Conservation (phyloP, 106 monocot genomes). For the Dendrobium catenatum region DNA sequence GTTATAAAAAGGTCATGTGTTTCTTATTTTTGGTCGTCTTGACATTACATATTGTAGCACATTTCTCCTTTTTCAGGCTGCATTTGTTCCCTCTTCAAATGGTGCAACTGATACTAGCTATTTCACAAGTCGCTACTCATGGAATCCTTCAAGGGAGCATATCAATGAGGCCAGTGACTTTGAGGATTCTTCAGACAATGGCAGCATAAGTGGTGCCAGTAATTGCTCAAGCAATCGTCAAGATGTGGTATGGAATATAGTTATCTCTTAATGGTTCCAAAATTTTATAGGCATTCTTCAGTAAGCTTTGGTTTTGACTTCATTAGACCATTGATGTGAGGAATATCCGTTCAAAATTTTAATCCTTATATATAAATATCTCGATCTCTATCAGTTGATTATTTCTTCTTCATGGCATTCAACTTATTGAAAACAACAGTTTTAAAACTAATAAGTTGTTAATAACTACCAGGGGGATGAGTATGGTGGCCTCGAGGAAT, state of each 20-base stretch:
- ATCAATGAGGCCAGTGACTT: constrained; percentile 74
- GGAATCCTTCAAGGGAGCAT: constrained; percentile 90
- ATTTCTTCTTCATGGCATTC: not conserved
- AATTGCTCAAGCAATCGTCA: constrained; percentile 78
- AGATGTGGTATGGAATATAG: constrained; percentile 29
- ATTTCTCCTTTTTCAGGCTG: constrained; percentile 54
- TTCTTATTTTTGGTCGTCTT: not conserved
- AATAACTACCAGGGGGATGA: constrained; percentile 54
- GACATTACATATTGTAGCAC: not conserved
- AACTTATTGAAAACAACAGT: too few relatives aligned
- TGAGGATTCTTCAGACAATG: constrained; percentile 88
- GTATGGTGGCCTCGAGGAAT: constrained; percentile 39
- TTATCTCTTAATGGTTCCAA: not conserved
- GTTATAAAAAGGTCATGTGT: not conserved
- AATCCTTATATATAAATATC: not conserved
- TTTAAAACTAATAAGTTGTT: not conserved
- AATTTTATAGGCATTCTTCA: not conserved
- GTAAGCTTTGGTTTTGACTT: not conserved
- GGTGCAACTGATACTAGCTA: constrained; percentile 93
- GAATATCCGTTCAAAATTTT: not conserved
- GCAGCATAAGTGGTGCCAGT: constrained; percentile 79
- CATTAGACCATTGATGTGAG: not conserved
- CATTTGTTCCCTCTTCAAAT: constrained; percentile 92
- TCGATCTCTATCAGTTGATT: not conserved
- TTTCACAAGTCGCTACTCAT: constrained; percentile 87